These are phyloP conservation scores for sunflower (Helianthus annuus) DNA, from an alignment of 129 eudicot genomes.

Conservation along the genomic window HanXRQr2.0-SUNRISE NC_035438.2:52261177-52261676, in stretches of 20 bases:
- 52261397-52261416: slow-evolving; percentile 12
- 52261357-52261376: background rate
- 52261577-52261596: too few species aligned
- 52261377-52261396: slow-evolving; percentile 92
- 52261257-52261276: slow-evolving; percentile 95
- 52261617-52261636: too few species aligned
- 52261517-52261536: too few species aligned
- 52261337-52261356: slow-evolving; percentile 5
- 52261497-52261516: too few species aligned
- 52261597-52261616: too few species aligned
- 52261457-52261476: too few species aligned
- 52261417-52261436: background rate
- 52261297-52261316: slow-evolving; percentile 40
- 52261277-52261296: slow-evolving; percentile 92
- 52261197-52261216: slow-evolving; percentile 94
- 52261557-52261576: too few species aligned
- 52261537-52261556: too few species aligned
- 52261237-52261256: slow-evolving; percentile 96
- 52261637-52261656: too few species aligned
- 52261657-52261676: too few species aligned
- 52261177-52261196: background rate
- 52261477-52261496: too few species aligned
- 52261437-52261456: too few species aligned
- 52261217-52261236: slow-evolving; percentile 99
- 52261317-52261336: slow-evolving; percentile 12